phyloP scores from a whole-genome alignment of 306 rosid species.

The Bauhinia variegata region DNA sequence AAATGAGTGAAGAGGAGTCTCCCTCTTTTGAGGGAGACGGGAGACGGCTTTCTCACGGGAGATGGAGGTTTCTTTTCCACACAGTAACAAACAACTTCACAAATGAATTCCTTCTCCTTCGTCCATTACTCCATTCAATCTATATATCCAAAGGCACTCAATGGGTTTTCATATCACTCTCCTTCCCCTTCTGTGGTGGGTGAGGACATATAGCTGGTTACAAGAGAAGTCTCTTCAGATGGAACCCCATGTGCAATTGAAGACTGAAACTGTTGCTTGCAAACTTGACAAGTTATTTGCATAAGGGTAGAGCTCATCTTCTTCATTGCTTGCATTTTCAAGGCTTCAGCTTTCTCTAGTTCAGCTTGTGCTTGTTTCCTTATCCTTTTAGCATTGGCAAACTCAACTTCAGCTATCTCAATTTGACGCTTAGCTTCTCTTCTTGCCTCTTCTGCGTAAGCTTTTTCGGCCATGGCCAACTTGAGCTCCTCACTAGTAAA shows the following conservation, averaged over 20 bases:
- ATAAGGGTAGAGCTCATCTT: conserved; percentile 66
- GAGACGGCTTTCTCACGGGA: no score
- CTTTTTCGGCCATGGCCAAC: conserved; percentile 71
- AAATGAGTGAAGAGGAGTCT: no score
- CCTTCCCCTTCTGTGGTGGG: conserved; percentile 82
- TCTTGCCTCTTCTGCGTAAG: conserved; percentile 81
- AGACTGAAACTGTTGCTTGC: conserved; percentile 72
- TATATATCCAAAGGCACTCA: conserved; percentile 42
- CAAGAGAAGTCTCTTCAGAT: conserved; percentile 76
- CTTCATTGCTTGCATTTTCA: conserved; percentile 78
- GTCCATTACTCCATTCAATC: no score
- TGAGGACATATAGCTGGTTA: conserved; percentile 80
- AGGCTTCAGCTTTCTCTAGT: conserved; percentile 64
- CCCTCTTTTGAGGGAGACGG: no score
- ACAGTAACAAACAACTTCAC: no score
- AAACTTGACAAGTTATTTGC: conserved; percentile 86
- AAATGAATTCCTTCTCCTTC: no score
- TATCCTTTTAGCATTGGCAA: conserved; percentile 74
- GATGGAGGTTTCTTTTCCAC: no score
- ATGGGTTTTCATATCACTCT: conserved; percentile 43
- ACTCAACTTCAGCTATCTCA: conserved; percentile 79
- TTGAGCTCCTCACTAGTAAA: conserved; percentile 54
- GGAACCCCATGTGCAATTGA: conserved; percentile 38
- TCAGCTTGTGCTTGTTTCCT: conserved; percentile 84
- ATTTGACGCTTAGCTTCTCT: conserved; percentile 76